Evolutionary conservation across 768 basidiomycete species (phyloP).

Genomic region (Pleurotus citrinopileatus): DNA sequence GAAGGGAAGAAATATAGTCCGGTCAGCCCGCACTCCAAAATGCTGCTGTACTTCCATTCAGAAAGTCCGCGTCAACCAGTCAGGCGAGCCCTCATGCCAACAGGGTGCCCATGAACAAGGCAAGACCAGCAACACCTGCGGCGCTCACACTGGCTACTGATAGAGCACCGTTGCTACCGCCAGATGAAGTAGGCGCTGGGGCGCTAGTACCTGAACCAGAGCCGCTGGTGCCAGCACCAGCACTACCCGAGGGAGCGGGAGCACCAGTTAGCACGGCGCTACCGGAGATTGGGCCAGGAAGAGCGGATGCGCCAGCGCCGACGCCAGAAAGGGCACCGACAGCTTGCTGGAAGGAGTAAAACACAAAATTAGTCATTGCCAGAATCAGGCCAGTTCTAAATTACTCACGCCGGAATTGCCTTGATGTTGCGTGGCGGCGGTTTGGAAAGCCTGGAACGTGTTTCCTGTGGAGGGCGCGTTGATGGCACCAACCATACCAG

Average conservation of each 20-base stretch:
- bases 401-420: constrained; percentile 31
- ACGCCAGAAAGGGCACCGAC: constrained; percentile 38
- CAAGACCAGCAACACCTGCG: background rate
- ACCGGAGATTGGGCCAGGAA: constrained; percentile 35
- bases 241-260: background rate
- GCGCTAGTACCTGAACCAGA: background rate
- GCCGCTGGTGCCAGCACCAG: background rate
- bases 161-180: background rate
- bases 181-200: background rate
- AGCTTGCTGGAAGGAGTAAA: constrained; percentile 35
- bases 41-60: too few relatives aligned
- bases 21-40: too few relatives aligned
- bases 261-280: constrained; percentile 18
- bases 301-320: constrained; percentile 46
- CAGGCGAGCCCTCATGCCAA: background rate
- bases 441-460: constrained; percentile 36
- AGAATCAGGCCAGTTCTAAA: too few relatives aligned
- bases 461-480: constrained; percentile 45
- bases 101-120: background rate
- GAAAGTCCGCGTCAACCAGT: too few relatives aligned
- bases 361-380: too few relatives aligned
- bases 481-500: constrained; percentile 51
- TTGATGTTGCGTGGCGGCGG: constrained; percentile 26
- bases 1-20: too few relatives aligned
- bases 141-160: background rate